These are phyloP conservation scores for Platanus orientalis DNA, from an alignment of 164 flowering plant genomes.

Conservation along the genomic window DNA sequence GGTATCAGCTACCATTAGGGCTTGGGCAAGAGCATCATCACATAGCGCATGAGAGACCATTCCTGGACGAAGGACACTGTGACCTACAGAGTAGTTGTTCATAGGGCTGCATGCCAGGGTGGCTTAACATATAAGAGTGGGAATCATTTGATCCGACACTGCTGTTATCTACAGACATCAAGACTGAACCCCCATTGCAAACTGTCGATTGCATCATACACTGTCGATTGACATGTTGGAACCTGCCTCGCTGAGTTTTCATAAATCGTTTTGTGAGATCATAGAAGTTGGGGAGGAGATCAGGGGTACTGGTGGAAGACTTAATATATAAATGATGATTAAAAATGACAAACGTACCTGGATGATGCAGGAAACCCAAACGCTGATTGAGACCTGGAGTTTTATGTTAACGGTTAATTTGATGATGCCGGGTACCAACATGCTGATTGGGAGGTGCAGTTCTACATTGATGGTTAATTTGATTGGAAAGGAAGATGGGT, in stretches of 20 bases:
- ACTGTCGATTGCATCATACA: constrained; percentile 28
- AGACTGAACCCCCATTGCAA: constrained; percentile 30
- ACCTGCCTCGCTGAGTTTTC: constrained; percentile 31
- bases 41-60: constrained; percentile 27
- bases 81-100: constrained; percentile 26
- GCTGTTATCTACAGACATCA: constrained; percentile 39
- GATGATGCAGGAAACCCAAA: no score
- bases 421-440: no score
- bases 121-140: constrained; percentile 22
- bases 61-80: constrained; percentile 30
- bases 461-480: no score
- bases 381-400: no score
- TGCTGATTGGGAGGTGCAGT: no score
- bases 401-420: no score
- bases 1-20: constrained; percentile 49
- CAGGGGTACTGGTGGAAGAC: no score
- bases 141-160: constrained; percentile 39
- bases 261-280: constrained; percentile 24
- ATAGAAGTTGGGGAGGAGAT: constrained; percentile 27
- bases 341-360: no score
- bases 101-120: constrained; percentile 21
- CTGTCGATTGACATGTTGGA: constrained; percentile 42
- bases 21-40: constrained; percentile 48
- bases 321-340: no score
- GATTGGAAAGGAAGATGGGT: no score